phyloP scores from a whole-genome alignment of 305 asterid genomes.

The Solanum hybrid region DNA sequence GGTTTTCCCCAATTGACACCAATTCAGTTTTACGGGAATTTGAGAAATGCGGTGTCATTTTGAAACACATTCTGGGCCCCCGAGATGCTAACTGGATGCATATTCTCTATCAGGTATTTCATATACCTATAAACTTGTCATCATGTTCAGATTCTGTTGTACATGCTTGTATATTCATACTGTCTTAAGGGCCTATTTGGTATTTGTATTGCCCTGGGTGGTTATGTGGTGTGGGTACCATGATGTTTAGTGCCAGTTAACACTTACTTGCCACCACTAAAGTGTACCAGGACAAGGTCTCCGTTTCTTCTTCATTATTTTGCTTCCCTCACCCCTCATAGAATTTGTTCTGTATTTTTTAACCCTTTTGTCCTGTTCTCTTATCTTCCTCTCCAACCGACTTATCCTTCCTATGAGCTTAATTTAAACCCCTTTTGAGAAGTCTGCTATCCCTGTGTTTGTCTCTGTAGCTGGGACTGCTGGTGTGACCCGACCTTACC shows the following conservation, averaged over 20 bases:
- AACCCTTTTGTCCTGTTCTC: neutral
- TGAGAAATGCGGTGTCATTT: slow-evolving; percentile 82
- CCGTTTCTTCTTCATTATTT: neutral
- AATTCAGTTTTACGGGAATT: slow-evolving; percentile 83
- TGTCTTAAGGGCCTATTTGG: neutral
- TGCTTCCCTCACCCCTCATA: neutral
- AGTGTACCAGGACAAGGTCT: neutral
- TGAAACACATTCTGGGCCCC: slow-evolving; percentile 92
- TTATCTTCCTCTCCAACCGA: neutral
- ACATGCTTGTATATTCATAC: neutral
- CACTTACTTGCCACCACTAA: neutral
- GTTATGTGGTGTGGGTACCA: neutral
- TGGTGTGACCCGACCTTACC: neutral
- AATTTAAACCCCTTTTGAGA: neutral
- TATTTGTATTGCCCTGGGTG: neutral
- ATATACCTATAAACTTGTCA: neutral
- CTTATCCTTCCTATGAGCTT: neutral
- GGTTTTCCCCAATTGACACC: slow-evolving; percentile 88
- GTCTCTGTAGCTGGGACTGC: neutral
- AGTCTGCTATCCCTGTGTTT: neutral
- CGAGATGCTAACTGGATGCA: slow-evolving; percentile 98
- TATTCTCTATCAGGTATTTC: slow-evolving; percentile 75
- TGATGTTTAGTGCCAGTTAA: neutral
- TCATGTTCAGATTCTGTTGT: neutral
- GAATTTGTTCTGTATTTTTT: neutral